Evolutionary conservation across 352 stramenopile species (phyloP).

Genomic region (Elongisporangium anandrum): DNA sequence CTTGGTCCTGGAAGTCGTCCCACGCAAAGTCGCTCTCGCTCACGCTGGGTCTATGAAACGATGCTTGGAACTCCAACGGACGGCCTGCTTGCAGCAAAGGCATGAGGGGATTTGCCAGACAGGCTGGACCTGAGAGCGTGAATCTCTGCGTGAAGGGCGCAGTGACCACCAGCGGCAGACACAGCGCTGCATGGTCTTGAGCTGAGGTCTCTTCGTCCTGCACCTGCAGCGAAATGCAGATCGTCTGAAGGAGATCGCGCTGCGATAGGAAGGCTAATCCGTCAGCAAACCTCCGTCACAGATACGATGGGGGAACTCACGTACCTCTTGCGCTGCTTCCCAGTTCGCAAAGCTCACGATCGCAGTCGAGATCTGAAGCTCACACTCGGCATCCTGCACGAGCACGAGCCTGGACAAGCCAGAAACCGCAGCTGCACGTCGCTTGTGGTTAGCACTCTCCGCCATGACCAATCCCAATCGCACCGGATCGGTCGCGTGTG

Average conservation of each 20-base stretch:
- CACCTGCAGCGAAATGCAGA: slow-evolving; percentile 5
- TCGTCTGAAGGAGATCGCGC: neutral
- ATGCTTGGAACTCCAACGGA: slow-evolving; percentile 20
- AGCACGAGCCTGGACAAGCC: slow-evolving; percentile 8
- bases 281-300: neutral
- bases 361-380: slow-evolving; percentile 1
- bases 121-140: slow-evolving; percentile 10
- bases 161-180: slow-evolving; percentile 45
- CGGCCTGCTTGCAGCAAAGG: slow-evolving; percentile 17
- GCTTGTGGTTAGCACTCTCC: neutral
- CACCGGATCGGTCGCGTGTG: neutral
- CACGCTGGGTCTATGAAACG: slow-evolving; percentile 30
- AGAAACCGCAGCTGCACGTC: neutral
- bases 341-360: slow-evolving; percentile 3
- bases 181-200: neutral
- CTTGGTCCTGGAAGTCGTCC: slow-evolving; percentile 67
- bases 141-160: slow-evolving; percentile 46
- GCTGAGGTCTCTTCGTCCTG: neutral
- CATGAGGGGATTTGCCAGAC: slow-evolving; percentile 11
- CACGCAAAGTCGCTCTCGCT: slow-evolving; percentile 44
- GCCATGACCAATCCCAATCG: neutral
- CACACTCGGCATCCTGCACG: slow-evolving; percentile 5
- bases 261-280: neutral
- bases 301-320: neutral
- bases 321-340: neutral